These are phyloP conservation scores for Sclerotinia minor DNA, from an alignment of 2,329 filamentous ascomycete species.

Conservation along the genomic window DNA sequence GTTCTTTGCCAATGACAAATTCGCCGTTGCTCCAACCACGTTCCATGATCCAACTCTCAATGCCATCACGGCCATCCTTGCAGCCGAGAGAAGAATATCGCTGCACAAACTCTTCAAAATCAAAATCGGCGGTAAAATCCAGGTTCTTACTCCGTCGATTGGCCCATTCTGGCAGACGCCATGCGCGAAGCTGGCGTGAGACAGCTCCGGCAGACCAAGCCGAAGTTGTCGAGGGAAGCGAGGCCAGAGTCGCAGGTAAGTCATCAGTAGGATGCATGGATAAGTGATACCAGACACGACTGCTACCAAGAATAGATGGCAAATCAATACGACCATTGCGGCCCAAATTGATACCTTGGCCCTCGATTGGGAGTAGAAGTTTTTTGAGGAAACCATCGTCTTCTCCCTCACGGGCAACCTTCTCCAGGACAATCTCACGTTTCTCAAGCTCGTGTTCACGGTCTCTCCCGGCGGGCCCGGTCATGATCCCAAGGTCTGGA, in stretches of 20 bases:
- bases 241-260: conserved; percentile 71
- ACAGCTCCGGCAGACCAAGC: conserved; percentile 92
- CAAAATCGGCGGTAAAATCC: conserved; percentile 96
- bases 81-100: conserved; percentile 84
- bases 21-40: conserved; percentile 98
- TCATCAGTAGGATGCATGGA: conserved; percentile 91
- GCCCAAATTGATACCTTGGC: conserved; percentile 78
- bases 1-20: conserved; percentile 84
- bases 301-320: conserved; percentile 71
- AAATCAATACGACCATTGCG: conserved; percentile 78
- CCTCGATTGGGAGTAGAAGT: conserved; percentile 75
- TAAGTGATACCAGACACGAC: conserved; percentile 93
- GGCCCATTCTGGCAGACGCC: conserved; percentile 94
- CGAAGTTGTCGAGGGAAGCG: conserved; percentile 69
- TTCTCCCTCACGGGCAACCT: conserved; percentile 78
- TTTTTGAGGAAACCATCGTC: conserved; percentile 79
- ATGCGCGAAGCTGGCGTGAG: conserved; percentile 87
- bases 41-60: conserved; percentile 91
- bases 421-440: conserved; percentile 81
- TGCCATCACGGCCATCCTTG: conserved; percentile 84
- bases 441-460: conserved; percentile 78
- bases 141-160: conserved; percentile 88
- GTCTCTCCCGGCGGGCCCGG: conserved; percentile 66
- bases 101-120: conserved; percentile 84
- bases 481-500: conserved; percentile 75